phyloP scores from a whole-genome alignment of 2,329 filamentous ascomycete genomes.

The Microascus cirrosus region DNA sequence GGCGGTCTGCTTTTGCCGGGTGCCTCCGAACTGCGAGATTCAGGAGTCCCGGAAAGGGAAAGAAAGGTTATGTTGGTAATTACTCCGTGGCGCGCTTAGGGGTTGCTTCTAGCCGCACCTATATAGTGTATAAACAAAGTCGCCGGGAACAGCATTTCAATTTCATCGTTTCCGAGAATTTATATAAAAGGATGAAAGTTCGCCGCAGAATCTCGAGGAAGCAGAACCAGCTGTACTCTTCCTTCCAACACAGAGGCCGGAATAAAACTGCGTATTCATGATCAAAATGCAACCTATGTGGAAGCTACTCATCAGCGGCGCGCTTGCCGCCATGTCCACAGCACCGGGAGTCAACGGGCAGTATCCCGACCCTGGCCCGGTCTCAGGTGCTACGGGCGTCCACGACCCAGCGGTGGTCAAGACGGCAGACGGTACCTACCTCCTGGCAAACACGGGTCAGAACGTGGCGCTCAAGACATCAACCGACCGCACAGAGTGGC shows the following conservation, averaged over 20 bases:
- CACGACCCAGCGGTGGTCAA: conserved; percentile 19
- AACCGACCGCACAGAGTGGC: conserved; percentile 18
- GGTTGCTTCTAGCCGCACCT: background rate
- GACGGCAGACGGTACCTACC: conserved; percentile 14
- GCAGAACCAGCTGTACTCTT: background rate
- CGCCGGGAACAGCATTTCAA: background rate
- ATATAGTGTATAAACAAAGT: background rate
- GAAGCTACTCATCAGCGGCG: conserved; percentile 8
- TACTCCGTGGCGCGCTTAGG: background rate
- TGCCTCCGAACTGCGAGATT: no score
- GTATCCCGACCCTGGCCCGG: conserved; percentile 12
- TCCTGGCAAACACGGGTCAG: conserved; percentile 15
- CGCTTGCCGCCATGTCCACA: conserved; percentile 9
- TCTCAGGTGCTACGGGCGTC: conserved; percentile 14
- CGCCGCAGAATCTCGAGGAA: background rate
- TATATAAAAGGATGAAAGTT: background rate
- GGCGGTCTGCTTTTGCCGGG: no score
- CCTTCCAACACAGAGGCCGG: background rate
- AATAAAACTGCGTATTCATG: background rate
- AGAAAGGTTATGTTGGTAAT: background rate
- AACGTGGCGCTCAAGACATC: conserved; percentile 19
- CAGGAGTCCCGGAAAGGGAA: no score
- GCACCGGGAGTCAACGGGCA: conserved; percentile 1
- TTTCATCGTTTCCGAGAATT: background rate
- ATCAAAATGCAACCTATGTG: background rate